Conservation (phyloP, 176 grass and related monocot species). For the Zoysia japonica region DNA sequence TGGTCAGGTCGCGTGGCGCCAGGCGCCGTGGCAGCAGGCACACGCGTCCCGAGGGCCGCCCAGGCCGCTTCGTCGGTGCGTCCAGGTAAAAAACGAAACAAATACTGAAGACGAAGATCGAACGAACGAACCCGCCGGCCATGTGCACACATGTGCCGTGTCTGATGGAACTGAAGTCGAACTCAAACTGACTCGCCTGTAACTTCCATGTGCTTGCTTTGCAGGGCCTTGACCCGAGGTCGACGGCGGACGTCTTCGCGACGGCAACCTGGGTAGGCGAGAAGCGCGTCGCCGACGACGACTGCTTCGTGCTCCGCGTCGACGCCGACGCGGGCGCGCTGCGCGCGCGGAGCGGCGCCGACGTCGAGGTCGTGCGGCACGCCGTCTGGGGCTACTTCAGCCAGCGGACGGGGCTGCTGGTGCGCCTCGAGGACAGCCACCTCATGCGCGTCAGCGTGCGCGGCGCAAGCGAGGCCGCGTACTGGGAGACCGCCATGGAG, state of each 20-base stretch:
- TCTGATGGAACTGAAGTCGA: background rate
- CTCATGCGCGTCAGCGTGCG: slow-evolving; percentile 50
- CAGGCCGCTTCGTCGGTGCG: slow-evolving; percentile 64
- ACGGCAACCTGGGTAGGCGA: slow-evolving; percentile 62
- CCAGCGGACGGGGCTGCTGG: slow-evolving; percentile 68
- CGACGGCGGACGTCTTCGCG: slow-evolving; percentile 72
- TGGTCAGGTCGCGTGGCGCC: slow-evolving; percentile 74
- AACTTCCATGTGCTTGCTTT: background rate
- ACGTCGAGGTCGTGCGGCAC: slow-evolving; percentile 72
- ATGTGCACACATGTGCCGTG: slow-evolving; percentile 13
- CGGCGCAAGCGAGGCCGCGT: slow-evolving; percentile 17
- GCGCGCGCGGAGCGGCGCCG: slow-evolving; percentile 50
- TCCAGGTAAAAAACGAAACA: slow-evolving; percentile 24
- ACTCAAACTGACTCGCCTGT: background rate
- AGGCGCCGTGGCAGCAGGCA: slow-evolving; percentile 82
- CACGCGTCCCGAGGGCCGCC: slow-evolving; percentile 72
- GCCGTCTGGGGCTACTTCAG: slow-evolving; percentile 71
- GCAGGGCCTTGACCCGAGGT: slow-evolving; percentile 72
- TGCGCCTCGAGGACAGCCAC: slow-evolving; percentile 68
- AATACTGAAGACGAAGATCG: too few relatives aligned
- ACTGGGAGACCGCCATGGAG: slow-evolving; percentile 88
- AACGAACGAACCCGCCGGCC: background rate
- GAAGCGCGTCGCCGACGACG: slow-evolving; percentile 52
- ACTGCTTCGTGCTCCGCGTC: slow-evolving; percentile 75
- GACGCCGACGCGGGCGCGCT: slow-evolving; percentile 43